These are phyloP conservation scores for Pythium rishiriense DNA, from an alignment of 352 stramenopile species.

Conservation along the genomic window DNA sequence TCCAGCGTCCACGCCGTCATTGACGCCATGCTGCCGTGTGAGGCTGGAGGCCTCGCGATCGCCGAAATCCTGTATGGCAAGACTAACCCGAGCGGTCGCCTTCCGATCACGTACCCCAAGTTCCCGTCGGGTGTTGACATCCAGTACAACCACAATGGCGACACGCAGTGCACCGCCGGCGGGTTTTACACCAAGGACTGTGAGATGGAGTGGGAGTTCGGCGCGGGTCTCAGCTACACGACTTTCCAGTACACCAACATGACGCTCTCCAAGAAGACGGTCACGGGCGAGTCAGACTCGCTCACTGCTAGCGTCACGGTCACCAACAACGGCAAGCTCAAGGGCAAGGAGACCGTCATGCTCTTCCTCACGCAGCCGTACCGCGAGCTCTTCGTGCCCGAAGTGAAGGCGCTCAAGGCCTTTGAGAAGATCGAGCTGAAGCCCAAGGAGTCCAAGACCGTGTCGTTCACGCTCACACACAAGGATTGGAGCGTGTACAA, in stretches of 20 bases:
- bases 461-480: slow-evolving; percentile 44
- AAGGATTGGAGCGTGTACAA: slow-evolving; percentile 61
- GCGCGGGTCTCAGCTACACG: slow-evolving; percentile 59
- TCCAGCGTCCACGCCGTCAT: slow-evolving; percentile 70
- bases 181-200: slow-evolving; percentile 6
- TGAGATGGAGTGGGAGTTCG: slow-evolving; percentile 58
- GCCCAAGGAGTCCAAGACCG: slow-evolving; percentile 28
- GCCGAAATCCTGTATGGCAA: slow-evolving; percentile 80
- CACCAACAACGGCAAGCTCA: slow-evolving; percentile 35
- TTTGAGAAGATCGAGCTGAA: slow-evolving; percentile 65
- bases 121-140: slow-evolving; percentile 57
- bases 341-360: slow-evolving; percentile 47
- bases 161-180: slow-evolving; percentile 27
- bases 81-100: slow-evolving; percentile 77
- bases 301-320: slow-evolving; percentile 24
- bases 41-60: slow-evolving; percentile 79
- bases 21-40: slow-evolving; percentile 76
- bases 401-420: slow-evolving; percentile 72
- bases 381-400: slow-evolving; percentile 40
- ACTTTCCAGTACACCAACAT: slow-evolving; percentile 56
- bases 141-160: slow-evolving; percentile 73
- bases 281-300: slow-evolving; percentile 18
- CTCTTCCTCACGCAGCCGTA: slow-evolving; percentile 35
- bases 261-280: slow-evolving; percentile 32
- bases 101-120: slow-evolving; percentile 85